Conservation (phyloP, 2,329 filamentous ascomycete genomes). For the Fusarium citri region DNA sequence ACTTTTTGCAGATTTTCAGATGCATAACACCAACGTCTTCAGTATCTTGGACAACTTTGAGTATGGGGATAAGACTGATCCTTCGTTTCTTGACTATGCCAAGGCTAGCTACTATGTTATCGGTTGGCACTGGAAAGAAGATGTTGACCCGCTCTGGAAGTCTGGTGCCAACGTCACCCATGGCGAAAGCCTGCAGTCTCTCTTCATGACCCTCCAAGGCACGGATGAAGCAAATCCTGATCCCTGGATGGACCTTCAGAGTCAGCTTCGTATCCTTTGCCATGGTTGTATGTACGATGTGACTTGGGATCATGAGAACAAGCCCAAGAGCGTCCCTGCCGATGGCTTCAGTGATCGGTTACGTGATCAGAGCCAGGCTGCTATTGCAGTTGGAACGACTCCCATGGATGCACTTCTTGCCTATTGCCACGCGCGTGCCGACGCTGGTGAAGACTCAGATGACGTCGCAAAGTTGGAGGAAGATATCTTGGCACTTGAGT, state of each 20-base stretch:
- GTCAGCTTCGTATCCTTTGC: constrained; percentile 41
- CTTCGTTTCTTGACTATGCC: not conserved
- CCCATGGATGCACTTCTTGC: constrained; percentile 54
- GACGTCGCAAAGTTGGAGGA: not conserved
- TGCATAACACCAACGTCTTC: not conserved
- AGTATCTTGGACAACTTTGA: not conserved
- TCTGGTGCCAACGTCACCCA: not conserved
- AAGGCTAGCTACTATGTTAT: not conserved
- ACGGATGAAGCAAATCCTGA: not conserved
- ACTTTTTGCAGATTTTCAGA: not conserved
- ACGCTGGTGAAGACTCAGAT: not conserved
- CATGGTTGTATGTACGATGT: constrained; percentile 56
- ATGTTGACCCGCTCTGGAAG: not conserved
- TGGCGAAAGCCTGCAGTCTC: not conserved
- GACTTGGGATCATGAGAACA: constrained; percentile 47
- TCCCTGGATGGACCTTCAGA: constrained; percentile 30
- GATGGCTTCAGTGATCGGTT: constrained; percentile 42
- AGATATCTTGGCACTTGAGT: not conserved
- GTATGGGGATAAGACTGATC: not conserved
- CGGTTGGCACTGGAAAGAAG: not conserved
- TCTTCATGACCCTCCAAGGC: not conserved
- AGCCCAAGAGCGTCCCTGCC: constrained; percentile 49
- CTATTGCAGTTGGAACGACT: constrained; percentile 52
- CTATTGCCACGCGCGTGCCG: constrained; percentile 39
- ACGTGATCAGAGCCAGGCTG: constrained; percentile 38